Percentiles rank a stretch among this genome's conserved stretches.
These are phyloP conservation scores for Drechslera avenae DNA, from an alignment of 2,329 filamentous ascomycete species.

Conservation along the genomic window DNA sequence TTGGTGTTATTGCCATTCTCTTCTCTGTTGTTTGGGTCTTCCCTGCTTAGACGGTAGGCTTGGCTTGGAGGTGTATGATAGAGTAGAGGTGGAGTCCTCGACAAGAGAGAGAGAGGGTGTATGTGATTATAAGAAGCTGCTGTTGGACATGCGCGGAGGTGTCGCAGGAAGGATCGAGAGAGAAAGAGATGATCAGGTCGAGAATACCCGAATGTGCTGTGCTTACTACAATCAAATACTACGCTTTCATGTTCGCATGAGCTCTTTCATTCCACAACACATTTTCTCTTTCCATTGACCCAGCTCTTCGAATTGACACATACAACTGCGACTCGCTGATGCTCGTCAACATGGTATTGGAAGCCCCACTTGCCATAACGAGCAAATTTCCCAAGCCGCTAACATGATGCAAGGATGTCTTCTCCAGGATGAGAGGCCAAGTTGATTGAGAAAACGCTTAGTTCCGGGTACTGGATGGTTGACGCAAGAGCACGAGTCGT, in stretches of 20 bases:
- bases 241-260: too few relatives aligned
- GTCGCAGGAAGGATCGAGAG: too few relatives aligned
- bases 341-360: too few relatives aligned
- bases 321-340: too few relatives aligned
- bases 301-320: too few relatives aligned
- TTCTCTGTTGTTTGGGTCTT: slow-evolving; percentile 37
- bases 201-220: slow-evolving; percentile 1
- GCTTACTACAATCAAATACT: neutral
- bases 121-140: too few relatives aligned
- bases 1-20: slow-evolving; percentile 18
- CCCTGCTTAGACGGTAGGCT: slow-evolving; percentile 8
- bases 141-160: too few relatives aligned
- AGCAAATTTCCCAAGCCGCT: neutral
- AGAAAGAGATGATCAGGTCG: neutral
- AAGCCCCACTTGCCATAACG: neutral
- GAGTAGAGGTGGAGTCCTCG: neutral
- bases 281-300: too few relatives aligned
- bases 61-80: neutral
- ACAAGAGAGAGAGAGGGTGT: too few relatives aligned
- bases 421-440: neutral
- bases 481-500: too few relatives aligned
- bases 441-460: neutral
- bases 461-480: too few relatives aligned
- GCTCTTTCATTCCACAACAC: too few relatives aligned
- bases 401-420: neutral